Evolutionary conservation across 495 filamentous ascomycete species (phyloP).

Genomic region (Darksidea phi): DNA sequence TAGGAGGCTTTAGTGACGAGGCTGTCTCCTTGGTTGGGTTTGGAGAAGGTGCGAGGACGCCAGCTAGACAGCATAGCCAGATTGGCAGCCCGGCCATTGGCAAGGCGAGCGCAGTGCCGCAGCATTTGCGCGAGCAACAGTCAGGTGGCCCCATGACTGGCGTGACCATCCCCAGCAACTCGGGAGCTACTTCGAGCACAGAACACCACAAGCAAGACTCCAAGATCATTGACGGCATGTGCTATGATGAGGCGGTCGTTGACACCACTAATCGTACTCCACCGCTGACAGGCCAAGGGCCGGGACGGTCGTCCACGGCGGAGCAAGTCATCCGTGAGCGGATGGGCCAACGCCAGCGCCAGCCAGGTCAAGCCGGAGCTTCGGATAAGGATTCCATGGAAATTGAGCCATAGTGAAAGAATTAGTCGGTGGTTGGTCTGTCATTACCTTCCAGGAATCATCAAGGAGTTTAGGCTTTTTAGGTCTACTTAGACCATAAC

Average conservation of each 20-base stretch:
- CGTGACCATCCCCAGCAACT: conserved; percentile 22
- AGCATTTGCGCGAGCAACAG: conserved; percentile 27
- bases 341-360: conserved; percentile 29
- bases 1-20: conserved; percentile 79
- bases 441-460: no score
- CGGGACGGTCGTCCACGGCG: conserved; percentile 47
- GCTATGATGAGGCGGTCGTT: conserved; percentile 40
- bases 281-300: conserved; percentile 33
- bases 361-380: not conserved
- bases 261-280: conserved; percentile 42
- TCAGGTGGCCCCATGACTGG: conserved; percentile 22
- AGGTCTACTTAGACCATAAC: not conserved
- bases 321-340: conserved; percentile 57
- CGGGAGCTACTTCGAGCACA: conserved; percentile 18
- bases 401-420: not conserved
- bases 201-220: conserved; percentile 39
- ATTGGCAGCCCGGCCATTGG: conserved; percentile 37
- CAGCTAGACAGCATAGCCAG: conserved; percentile 38
- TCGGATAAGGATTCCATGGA: conserved; percentile 12
- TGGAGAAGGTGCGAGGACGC: conserved; percentile 76
- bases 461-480: no score
- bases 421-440: not conserved
- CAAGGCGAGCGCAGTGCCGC: conserved; percentile 28
- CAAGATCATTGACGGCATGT: conserved; percentile 45
- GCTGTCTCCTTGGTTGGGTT: conserved; percentile 77